phyloP scores from a whole-genome alignment of 116 monocot genomes.

The Dioscorea cayenensis region DNA sequence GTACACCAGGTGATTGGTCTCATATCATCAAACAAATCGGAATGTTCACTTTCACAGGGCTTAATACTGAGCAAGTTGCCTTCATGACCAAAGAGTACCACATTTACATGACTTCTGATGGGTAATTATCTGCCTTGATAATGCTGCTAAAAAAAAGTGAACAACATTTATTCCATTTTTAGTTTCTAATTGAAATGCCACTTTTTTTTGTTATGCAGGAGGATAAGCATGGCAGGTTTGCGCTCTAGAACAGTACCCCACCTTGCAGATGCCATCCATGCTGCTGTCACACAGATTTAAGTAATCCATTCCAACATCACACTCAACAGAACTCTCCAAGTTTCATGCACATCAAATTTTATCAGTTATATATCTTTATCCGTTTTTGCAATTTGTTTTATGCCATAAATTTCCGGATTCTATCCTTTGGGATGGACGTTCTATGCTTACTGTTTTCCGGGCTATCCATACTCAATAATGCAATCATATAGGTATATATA shows the following conservation, averaged over 20 bases:
- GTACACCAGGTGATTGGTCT: conserved; percentile 70
- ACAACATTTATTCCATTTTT: no score
- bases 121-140: conserved; percentile 20
- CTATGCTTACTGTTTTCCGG: no score
- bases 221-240: conserved; percentile 77
- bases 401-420: no score
- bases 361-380: not conserved
- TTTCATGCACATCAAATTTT: no score
- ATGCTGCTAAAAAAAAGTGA: not conserved
- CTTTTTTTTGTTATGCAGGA: conserved; percentile 31
- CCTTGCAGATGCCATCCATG: conserved; percentile 72
- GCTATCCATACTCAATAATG: no score
- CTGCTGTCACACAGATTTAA: conserved; percentile 36
- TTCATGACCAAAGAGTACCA: conserved; percentile 74
- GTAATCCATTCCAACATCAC: not conserved
- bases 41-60: conserved; percentile 87
- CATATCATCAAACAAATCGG: conserved; percentile 81
- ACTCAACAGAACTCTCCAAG: not conserved
- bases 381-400: no score
- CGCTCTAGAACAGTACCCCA: conserved; percentile 51
- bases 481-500: no score
- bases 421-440: no score
- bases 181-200: not conserved
- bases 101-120: conserved; percentile 78
- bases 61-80: conserved; percentile 53